Percentiles rank a stretch among this genome's conserved stretches.
phyloP scores from a whole-genome alignment of 208 protist genomes.

The Acanthamoeba castellanii region DNA sequence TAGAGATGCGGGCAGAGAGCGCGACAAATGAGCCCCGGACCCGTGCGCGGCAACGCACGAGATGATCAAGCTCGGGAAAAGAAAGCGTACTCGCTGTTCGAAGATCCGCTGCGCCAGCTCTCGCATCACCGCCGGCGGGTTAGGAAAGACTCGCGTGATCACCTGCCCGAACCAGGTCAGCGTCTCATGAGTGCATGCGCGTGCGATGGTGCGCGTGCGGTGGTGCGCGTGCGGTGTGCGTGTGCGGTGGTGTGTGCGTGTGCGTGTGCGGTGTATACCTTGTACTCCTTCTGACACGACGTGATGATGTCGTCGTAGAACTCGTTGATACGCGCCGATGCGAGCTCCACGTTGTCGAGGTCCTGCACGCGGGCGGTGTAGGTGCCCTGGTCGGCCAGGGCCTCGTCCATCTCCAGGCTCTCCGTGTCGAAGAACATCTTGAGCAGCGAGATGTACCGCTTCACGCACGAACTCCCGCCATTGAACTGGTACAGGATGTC shows the following conservation, averaged over 20 bases:
- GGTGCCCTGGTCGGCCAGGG: not conserved
- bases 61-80: no score
- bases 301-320: constrained; percentile 40
- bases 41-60: not conserved
- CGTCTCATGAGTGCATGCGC: no score
- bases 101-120: constrained; percentile 67
- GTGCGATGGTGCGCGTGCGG: no score
- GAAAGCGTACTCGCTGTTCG: constrained; percentile 30
- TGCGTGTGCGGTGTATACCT: not conserved
- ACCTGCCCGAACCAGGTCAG: not conserved
- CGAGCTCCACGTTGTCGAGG: constrained; percentile 21
- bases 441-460: constrained; percentile 42
- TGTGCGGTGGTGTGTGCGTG: not conserved
- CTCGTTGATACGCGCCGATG: not conserved
- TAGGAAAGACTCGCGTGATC: constrained; percentile 46
- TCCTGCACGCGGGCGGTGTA: not conserved
- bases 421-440: constrained; percentile 70
- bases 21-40: not conserved
- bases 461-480: constrained; percentile 41
- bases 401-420: constrained; percentile 42
- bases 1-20: not conserved
- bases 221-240: no score
- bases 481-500: constrained; percentile 64
- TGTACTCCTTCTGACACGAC: constrained; percentile 28
- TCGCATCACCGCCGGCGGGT: constrained; percentile 48